phyloP scores from a whole-genome alignment of 257 asterid species.

The Asclepias syriaca region DNA sequence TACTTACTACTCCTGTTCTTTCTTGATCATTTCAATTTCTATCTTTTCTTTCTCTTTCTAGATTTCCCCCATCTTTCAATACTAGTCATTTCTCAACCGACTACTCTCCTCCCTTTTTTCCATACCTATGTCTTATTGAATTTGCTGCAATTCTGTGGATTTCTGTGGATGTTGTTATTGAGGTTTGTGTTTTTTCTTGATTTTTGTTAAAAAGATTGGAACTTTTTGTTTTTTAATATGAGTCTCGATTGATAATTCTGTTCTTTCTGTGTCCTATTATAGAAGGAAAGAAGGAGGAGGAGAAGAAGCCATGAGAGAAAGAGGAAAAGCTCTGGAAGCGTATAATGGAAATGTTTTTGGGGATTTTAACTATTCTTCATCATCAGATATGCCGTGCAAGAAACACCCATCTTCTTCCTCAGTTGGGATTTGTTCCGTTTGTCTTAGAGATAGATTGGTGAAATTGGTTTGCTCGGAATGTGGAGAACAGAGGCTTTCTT shows the following conservation, averaged over 20 bases:
- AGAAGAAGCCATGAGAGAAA: slow-evolving; percentile 47
- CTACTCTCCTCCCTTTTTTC: no score
- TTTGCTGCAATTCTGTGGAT: slow-evolving; percentile 14
- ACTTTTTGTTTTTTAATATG: neutral
- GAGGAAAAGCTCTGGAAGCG: slow-evolving; percentile 53
- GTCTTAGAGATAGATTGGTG: slow-evolving; percentile 69
- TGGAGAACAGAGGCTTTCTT: slow-evolving; percentile 83
- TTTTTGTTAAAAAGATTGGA: neutral
- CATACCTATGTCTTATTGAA: slow-evolving; percentile 10
- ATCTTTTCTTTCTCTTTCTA: slow-evolving; percentile 12
- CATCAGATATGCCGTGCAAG: slow-evolving; percentile 62
- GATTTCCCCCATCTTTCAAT: neutral
- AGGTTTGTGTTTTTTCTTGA: slow-evolving; percentile 3
- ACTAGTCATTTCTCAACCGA: slow-evolving; percentile 13
- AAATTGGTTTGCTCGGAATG: slow-evolving; percentile 80
- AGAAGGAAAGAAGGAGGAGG: neutral
- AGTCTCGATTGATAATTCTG: slow-evolving; percentile 3
- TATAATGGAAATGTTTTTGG: slow-evolving; percentile 15
- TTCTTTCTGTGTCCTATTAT: neutral
- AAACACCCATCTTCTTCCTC: slow-evolving; percentile 68
- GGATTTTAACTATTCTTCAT: slow-evolving; percentile 46
- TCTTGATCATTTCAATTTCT: slow-evolving; percentile 15
- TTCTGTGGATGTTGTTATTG: slow-evolving; percentile 2
- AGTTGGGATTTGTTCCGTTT: slow-evolving; percentile 70
- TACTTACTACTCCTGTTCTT: neutral